Base-by-base conservation (phyloP, 1,139 yeast species). In the Geotrichum klebahnii region DNA sequence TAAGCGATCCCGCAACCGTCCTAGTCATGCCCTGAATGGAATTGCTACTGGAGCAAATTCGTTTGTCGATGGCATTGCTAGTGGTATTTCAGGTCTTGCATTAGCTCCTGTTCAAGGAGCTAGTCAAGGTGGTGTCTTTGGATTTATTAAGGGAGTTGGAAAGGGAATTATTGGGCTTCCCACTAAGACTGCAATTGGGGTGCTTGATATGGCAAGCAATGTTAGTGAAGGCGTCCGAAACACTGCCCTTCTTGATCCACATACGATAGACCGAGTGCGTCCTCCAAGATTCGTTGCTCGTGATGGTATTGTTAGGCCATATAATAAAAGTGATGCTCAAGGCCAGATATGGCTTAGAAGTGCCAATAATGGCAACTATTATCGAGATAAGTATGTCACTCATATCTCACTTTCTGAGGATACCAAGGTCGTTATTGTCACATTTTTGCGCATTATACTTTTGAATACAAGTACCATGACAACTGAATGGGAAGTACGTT, bases 161-260 rank as follows among this genome's bases (percentile, higher is more conserved):
- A 86, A 83, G 61, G 98, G 98, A 8, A 65, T 94, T 20, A 80
- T 92, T 50, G 98, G 98, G 0, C 71, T 94, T 34, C 98, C 98
- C 0, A 89, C 98, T 0, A 92, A 92, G 68, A 88, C 98, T 0
- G 96, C 96, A 0, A 89, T 92, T 61, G 99, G 99, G 4, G 67
- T 92, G 28, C 83, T 92, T 60, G 99, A 92, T 64, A 73, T 92
- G 58, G 96, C 97, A 0, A 84, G 87, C 44, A 90, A 87, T 67
- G 82, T 92, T 29, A 83, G 95, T 70, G 97, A 89, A 65, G 97
- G 97, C 19, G 89, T 92, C 44, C 77, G 92, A 53, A 89, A 84
- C 64, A 86, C 97, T 0, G 87, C 99, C 0, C 86, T 96, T 0
- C 92, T 88, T 64, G 96, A 87, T 65, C 79, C 79, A 2, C 89